A percentile compares a stretch with the other conserved stretches of the same genome.
Evolutionary conservation across 2,329 filamentous ascomycete genomes (phyloP).

Genomic region (Ophiognomonia clavigignenti-juglandacearum): DNA sequence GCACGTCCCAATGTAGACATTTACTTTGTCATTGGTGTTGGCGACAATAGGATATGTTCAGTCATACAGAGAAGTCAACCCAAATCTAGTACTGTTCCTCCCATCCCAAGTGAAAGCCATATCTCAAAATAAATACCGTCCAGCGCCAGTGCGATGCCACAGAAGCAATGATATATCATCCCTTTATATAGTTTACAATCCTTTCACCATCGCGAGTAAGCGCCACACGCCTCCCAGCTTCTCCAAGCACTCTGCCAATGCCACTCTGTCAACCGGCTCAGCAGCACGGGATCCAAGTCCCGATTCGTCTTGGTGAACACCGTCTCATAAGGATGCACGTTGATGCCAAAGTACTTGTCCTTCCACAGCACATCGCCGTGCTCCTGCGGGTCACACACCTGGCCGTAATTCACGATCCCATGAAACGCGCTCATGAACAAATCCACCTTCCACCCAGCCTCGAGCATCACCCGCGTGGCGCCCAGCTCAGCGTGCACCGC

Average conservation of each 20-base stretch:
- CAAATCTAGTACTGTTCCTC: no score
- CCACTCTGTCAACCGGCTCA: conserved; percentile 26
- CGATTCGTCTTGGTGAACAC: conserved; percentile 30
- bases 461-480: conserved; percentile 23
- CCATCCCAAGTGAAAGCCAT: no score
- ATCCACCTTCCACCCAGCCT: conserved; percentile 29
- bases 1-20: no score
- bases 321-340: conserved; percentile 31
- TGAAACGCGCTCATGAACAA: conserved; percentile 29
- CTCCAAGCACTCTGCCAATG: conserved; percentile 19
- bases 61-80: no score
- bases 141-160: not conserved
- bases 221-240: conserved; percentile 22
- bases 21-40: no score
- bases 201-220: conserved; percentile 11
- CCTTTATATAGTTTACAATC: not conserved
- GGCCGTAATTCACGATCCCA: conserved; percentile 17
- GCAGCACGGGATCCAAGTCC: conserved; percentile 23
- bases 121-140: no score
- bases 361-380: conserved; percentile 23
- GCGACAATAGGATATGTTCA: no score
- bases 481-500: conserved; percentile 29
- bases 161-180: not conserved
- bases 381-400: conserved; percentile 17
- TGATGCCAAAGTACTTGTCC: conserved; percentile 27